A percentile compares a stretch with the other conserved stretches of the same genome.
Conservation (phyloP, 1,284 basidiomycete genomes). For the Cutaneotrichosporon spelunceum region DNA sequence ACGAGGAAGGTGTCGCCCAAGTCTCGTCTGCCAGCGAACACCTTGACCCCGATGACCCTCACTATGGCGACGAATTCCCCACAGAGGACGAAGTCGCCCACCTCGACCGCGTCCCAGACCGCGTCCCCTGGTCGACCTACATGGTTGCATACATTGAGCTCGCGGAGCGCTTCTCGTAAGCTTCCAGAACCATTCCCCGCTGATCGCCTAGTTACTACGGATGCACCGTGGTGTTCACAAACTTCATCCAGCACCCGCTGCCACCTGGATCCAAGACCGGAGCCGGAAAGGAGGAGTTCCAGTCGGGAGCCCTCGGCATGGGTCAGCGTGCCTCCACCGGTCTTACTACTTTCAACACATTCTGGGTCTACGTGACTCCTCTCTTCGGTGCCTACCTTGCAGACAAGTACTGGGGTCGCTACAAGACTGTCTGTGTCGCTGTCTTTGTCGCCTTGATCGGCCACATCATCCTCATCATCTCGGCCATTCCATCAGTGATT, state of each 20-base stretch:
- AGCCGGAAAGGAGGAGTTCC: conserved; percentile 57
- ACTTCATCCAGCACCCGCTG: conserved; percentile 53
- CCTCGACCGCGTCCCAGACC: conserved; percentile 13
- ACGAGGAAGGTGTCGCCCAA: not conserved
- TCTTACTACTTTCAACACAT: conserved; percentile 36
- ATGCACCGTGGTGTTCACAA: conserved; percentile 22
- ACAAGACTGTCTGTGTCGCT: conserved; percentile 64
- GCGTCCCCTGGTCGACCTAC: conserved; percentile 7
- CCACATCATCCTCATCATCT: conserved; percentile 44
- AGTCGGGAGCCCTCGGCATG: conserved; percentile 58
- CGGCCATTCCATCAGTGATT: conserved; percentile 48
- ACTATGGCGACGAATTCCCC: conserved; percentile 11
- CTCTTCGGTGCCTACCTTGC: conserved; percentile 59
- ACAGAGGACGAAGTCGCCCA: conserved; percentile 16
- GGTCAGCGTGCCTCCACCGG: conserved; percentile 35
- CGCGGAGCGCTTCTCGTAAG: conserved; percentile 39
- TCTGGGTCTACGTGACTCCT: conserved; percentile 35
- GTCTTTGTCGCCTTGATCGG: conserved; percentile 39
- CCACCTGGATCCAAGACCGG: conserved; percentile 66
- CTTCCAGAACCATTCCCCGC: conserved; percentile 2
- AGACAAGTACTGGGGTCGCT: conserved; percentile 63
- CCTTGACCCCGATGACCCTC: not conserved
- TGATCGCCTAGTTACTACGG: not conserved
- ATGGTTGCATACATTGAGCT: conserved; percentile 40
- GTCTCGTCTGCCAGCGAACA: not conserved